These are phyloP conservation scores for Ophiostoma populinum DNA, from an alignment of 2,329 filamentous ascomycete genomes.

Conservation along the genomic window DNA sequence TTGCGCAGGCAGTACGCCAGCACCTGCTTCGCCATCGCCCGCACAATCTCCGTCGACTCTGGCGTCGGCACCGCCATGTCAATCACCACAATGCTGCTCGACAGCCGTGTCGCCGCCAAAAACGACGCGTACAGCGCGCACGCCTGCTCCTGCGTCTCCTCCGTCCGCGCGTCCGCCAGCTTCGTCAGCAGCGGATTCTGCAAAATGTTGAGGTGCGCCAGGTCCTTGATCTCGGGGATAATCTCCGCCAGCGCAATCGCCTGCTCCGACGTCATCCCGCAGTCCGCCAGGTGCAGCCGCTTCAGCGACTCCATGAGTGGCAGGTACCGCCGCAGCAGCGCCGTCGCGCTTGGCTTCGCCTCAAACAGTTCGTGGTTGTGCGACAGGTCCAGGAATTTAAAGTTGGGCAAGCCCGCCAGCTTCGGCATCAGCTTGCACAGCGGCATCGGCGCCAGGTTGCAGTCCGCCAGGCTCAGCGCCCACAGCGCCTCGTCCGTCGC, in stretches of 20 bases:
- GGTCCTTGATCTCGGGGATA: constrained; percentile 60
- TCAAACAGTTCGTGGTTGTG: constrained; percentile 74
- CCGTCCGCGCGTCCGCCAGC: constrained; percentile 58
- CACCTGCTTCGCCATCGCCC: constrained; percentile 83
- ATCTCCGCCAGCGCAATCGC: constrained; percentile 84
- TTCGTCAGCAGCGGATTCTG: constrained; percentile 59
- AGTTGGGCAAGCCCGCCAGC: constrained; percentile 49
- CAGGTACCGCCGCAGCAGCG: constrained; percentile 58
- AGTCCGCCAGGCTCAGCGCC: constrained; percentile 74
- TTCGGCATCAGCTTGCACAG: constrained; percentile 61
- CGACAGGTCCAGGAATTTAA: constrained; percentile 82
- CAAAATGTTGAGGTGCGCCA: constrained; percentile 76
- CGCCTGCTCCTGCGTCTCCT: constrained; percentile 75
- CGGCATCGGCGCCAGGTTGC: constrained; percentile 56
- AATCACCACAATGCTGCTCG: constrained; percentile 67
- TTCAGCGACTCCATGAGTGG: constrained; percentile 64
- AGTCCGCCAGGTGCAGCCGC: constrained; percentile 72
- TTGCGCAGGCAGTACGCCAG: constrained; percentile 87
- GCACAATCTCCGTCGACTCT: constrained; percentile 77
- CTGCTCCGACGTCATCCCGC: constrained; percentile 70
- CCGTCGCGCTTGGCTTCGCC: constrained; percentile 53
- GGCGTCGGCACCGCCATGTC: constrained; percentile 77
- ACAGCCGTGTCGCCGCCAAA: constrained; percentile 72
- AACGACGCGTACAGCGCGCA: constrained; percentile 86
- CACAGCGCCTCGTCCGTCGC: constrained; percentile 43